Evolutionary conservation across 768 basidiomycete species (phyloP).

Genomic region (Leucocoprinus sp.): DNA sequence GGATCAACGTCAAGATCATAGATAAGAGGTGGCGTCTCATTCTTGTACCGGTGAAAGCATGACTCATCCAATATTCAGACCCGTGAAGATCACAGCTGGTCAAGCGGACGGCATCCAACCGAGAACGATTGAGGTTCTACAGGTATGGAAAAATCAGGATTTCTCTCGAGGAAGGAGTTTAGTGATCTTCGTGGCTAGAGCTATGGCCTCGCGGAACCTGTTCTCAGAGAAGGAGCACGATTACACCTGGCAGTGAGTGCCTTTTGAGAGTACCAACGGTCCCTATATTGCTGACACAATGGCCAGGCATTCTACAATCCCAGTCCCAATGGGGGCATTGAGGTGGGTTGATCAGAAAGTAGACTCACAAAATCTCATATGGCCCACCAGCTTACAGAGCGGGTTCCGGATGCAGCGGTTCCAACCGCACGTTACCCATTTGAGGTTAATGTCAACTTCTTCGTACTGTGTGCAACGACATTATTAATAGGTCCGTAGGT

Average conservation of each 20-base stretch:
- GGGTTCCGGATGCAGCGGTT: constrained; percentile 53
- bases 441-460: constrained; percentile 43
- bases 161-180: background rate
- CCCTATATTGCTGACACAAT: background rate
- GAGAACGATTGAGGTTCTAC: constrained; percentile 44
- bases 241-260: constrained; percentile 58
- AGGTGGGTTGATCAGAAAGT: constrained; percentile 25
- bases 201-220: constrained; percentile 63
- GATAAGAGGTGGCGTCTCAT: constrained; percentile 39
- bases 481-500: constrained; percentile 23
- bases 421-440: constrained; percentile 63
- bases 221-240: constrained; percentile 58
- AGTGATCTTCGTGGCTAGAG: constrained; percentile 34
- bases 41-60: background rate
- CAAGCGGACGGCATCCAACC: constrained; percentile 58
- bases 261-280: background rate
- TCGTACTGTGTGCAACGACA: background rate
- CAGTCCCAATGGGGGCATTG: constrained; percentile 46
- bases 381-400: constrained; percentile 44
- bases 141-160: constrained; percentile 24
- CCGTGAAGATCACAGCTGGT: constrained; percentile 40
- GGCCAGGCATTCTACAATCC: constrained; percentile 74
- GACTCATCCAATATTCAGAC: constrained; percentile 23
- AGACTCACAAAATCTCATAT: background rate
- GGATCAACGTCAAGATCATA: constrained; percentile 50